Conservation (phyloP, 148 eudicot genomes). For the Amaranthus hypochondriacus region DNA sequence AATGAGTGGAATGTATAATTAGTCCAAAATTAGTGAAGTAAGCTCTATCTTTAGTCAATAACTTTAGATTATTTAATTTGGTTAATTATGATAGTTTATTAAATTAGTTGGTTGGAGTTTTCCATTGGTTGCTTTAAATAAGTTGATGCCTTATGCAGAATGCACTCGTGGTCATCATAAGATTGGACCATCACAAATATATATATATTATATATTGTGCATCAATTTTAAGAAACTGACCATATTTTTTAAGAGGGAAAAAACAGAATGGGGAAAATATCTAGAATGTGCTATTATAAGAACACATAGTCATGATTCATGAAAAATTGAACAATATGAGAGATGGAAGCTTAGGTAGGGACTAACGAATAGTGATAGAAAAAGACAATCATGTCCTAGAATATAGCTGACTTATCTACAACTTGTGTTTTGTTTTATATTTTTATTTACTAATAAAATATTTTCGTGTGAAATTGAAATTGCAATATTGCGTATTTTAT, state of each 20-base stretch:
- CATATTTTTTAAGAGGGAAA: conserved; percentile 1
- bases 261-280: not conserved
- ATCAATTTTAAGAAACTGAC: not conserved
- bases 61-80: not conserved
- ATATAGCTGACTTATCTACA: conserved; percentile 2
- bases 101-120: conserved; percentile 10
- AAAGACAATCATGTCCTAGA: conserved; percentile 9
- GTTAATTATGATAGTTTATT: not conserved
- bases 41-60: conserved; percentile 5
- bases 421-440: not conserved
- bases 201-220: not conserved
- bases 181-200: not conserved
- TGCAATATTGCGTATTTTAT: too few species aligned
- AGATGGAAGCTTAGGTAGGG: not conserved
- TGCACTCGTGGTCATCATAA: conserved; percentile 22
- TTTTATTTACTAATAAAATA: too few species aligned
- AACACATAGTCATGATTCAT: not conserved
- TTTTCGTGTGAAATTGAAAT: too few species aligned
- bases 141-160: conserved; percentile 22
- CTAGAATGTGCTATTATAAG: not conserved
- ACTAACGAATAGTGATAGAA: not conserved
- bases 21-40: conserved; percentile 22
- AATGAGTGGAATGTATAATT: conserved; percentile 9
- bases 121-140: conserved; percentile 19
- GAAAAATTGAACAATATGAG: not conserved